Conservation (phyloP, 2,329 filamentous ascomycete species). For the Harringtonia lauricola region DNA sequence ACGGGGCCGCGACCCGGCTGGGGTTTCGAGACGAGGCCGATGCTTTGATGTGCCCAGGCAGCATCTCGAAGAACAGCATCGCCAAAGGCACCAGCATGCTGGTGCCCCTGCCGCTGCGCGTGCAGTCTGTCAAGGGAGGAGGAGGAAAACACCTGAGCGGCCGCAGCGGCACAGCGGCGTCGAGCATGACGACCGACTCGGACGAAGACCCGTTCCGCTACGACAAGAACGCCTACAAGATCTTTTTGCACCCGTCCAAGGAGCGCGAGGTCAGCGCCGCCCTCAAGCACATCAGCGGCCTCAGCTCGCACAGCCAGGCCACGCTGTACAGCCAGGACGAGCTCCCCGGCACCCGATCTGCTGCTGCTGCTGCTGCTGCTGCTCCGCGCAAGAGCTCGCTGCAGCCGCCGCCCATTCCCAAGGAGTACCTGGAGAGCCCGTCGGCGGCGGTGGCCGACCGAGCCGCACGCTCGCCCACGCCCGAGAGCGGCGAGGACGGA, state of each 20-base stretch:
- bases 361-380: too few species aligned
- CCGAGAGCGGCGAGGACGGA: slow-evolving; percentile 2
- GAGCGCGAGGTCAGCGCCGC: slow-evolving; percentile 32
- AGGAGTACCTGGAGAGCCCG: slow-evolving; percentile 4
- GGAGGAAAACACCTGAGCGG: slow-evolving; percentile 8
- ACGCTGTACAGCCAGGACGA: slow-evolving; percentile 14
- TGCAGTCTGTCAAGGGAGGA: slow-evolving; percentile 7
- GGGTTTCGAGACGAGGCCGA: neutral
- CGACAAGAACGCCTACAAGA: slow-evolving; percentile 26
- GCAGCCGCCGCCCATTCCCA: slow-evolving; percentile 8
- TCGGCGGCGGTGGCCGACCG: too few species aligned
- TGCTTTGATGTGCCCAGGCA: neutral
- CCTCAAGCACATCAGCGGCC: slow-evolving; percentile 20
- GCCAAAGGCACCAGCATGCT: neutral
- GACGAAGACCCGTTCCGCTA: slow-evolving; percentile 35
- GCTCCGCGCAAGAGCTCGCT: slow-evolving; percentile 1
- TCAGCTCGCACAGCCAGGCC: slow-evolving; percentile 14
- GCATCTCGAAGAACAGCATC: neutral
- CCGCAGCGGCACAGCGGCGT: slow-evolving; percentile 17
- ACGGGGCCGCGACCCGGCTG: slow-evolving; percentile 3
- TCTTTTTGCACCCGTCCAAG: slow-evolving; percentile 24
- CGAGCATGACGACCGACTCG: slow-evolving; percentile 20
- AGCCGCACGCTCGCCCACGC: slow-evolving; percentile 4
- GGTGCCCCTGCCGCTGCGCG: slow-evolving; percentile 12
- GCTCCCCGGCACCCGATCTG: slow-evolving; percentile 15